phyloP scores from a whole-genome alignment of 2,329 filamentous ascomycete species.

The Gaeumannomyces tritici region DNA sequence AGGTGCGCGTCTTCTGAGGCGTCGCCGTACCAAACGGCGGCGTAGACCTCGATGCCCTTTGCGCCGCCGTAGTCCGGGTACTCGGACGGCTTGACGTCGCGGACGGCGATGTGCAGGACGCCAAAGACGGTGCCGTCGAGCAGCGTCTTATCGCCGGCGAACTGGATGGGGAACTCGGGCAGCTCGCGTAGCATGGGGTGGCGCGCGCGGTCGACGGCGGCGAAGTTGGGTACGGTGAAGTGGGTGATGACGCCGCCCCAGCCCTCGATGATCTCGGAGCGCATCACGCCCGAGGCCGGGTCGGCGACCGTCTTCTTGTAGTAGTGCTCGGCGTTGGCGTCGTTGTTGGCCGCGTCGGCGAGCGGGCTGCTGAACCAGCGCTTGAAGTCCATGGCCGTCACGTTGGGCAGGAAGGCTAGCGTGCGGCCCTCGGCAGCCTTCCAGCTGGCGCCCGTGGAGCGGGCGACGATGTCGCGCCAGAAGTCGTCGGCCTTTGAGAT shows the following conservation, averaged over 20 bases:
- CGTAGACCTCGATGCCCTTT: slow-evolving; percentile 11
- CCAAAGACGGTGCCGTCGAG: slow-evolving; percentile 13
- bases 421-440: slow-evolving; percentile 14
- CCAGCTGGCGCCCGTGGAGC: slow-evolving; percentile 8
- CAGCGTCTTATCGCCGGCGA: slow-evolving; percentile 14
- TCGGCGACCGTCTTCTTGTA: slow-evolving; percentile 12
- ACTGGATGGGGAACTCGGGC: slow-evolving; percentile 13
- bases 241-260: slow-evolving; percentile 19
- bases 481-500: slow-evolving; percentile 13
- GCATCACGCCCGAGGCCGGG: slow-evolving; percentile 5
- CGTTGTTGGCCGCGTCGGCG: slow-evolving; percentile 17
- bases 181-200: slow-evolving; percentile 17
- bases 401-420: slow-evolving; percentile 15
- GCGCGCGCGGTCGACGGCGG: slow-evolving; percentile 13
- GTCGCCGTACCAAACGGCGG: slow-evolving; percentile 13
- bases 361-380: slow-evolving; percentile 12
- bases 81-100: slow-evolving; percentile 8
- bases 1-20: slow-evolving; percentile 13
- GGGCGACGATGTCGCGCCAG: slow-evolving; percentile 14
- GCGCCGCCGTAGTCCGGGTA: slow-evolving; percentile 3
- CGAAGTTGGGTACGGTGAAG: slow-evolving; percentile 22
- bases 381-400: slow-evolving; percentile 13
- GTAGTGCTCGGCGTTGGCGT: slow-evolving; percentile 19
- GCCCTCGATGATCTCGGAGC: slow-evolving; percentile 12
- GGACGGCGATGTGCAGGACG: slow-evolving; percentile 13